Conservation (phyloP, 176 grass and related monocot genomes). For the Tillandsia fasciculata region DNA sequence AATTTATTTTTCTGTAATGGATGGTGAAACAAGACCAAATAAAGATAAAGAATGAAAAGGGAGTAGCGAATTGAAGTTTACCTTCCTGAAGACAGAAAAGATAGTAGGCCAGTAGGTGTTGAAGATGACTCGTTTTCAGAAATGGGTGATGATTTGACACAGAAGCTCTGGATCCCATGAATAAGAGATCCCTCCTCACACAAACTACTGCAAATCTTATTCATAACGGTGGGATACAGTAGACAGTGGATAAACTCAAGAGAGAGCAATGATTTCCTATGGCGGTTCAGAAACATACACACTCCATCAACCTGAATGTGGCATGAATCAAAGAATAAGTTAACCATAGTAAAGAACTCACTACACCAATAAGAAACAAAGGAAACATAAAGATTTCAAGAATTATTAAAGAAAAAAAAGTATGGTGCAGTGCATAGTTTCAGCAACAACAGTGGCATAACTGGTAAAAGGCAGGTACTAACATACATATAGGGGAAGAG, state of each 20-base stretch:
- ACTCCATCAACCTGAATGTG: slow-evolving; percentile 30
- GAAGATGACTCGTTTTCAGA: slow-evolving; percentile 26
- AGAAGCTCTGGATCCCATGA: slow-evolving; percentile 29
- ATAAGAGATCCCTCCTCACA: slow-evolving; percentile 17
- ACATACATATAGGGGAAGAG: too few species aligned
- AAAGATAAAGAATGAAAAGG: slow-evolving; percentile 9
- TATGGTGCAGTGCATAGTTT: too few species aligned
- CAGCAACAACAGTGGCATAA: too few species aligned
- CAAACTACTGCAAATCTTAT: slow-evolving; percentile 37
- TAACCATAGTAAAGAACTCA: slow-evolving; percentile 1
- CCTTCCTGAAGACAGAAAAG: slow-evolving; percentile 41
- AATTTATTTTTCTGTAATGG: not conserved
- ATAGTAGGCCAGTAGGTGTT: slow-evolving; percentile 25
- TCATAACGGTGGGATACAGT: slow-evolving; percentile 37
- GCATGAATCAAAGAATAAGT: slow-evolving; percentile 20
- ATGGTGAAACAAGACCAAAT: slow-evolving; percentile 6
- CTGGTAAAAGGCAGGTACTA: too few species aligned
- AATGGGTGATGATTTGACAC: slow-evolving; percentile 37
- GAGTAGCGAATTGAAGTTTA: slow-evolving; percentile 19
- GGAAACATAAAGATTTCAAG: not conserved
- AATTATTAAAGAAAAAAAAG: not conserved
- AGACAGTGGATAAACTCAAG: slow-evolving; percentile 48
- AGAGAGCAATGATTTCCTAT: slow-evolving; percentile 39
- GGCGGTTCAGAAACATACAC: slow-evolving; percentile 35
- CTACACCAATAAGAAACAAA: slow-evolving; percentile 2